Conservation (phyloP, 352 stramenopile species). For the Globisporangium spiculum region DNA sequence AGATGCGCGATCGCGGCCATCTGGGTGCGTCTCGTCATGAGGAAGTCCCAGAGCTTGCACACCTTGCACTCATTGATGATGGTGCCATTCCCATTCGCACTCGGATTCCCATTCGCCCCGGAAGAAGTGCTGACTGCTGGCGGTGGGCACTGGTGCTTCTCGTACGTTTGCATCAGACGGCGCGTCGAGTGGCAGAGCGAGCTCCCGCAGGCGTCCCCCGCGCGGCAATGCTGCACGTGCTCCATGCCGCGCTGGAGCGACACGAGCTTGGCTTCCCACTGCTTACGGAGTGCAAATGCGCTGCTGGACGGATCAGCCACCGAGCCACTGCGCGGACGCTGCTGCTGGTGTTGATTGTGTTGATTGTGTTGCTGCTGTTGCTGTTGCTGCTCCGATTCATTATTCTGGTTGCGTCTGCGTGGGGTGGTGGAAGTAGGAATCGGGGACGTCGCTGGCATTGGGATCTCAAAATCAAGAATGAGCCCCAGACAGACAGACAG, state of each 20-base stretch:
- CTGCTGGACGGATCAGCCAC: background rate
- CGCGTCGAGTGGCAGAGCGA: slow-evolving; percentile 72
- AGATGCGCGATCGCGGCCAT: slow-evolving; percentile 21
- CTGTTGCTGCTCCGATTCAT: slow-evolving; percentile 9
- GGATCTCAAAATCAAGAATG: slow-evolving; percentile 15
- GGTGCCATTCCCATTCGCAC: slow-evolving; percentile 2
- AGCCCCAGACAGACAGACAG: background rate
- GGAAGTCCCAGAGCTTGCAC: slow-evolving; percentile 74
- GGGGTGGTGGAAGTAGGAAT: slow-evolving; percentile 9
- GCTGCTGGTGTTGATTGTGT: background rate
- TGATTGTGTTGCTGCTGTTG: background rate
- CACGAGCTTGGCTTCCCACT: slow-evolving; percentile 57
- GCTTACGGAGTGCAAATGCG: slow-evolving; percentile 41
- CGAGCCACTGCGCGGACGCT: background rate
- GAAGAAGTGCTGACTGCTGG: background rate
- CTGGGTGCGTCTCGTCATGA: slow-evolving; percentile 31
- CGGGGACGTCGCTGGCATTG: slow-evolving; percentile 13
- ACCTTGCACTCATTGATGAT: slow-evolving; percentile 48
- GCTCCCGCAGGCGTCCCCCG: slow-evolving; percentile 53
- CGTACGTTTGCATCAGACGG: slow-evolving; percentile 62
- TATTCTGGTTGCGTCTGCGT: background rate
- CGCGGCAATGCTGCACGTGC: slow-evolving; percentile 54
- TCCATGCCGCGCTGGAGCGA: slow-evolving; percentile 67
- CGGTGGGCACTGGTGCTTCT: slow-evolving; percentile 50
- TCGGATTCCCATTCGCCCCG: slow-evolving; percentile 5